These are phyloP conservation scores for Kodamaea lidongshanica DNA, from an alignment of 805 yeast genomes.

Conservation along the genomic window DNA sequence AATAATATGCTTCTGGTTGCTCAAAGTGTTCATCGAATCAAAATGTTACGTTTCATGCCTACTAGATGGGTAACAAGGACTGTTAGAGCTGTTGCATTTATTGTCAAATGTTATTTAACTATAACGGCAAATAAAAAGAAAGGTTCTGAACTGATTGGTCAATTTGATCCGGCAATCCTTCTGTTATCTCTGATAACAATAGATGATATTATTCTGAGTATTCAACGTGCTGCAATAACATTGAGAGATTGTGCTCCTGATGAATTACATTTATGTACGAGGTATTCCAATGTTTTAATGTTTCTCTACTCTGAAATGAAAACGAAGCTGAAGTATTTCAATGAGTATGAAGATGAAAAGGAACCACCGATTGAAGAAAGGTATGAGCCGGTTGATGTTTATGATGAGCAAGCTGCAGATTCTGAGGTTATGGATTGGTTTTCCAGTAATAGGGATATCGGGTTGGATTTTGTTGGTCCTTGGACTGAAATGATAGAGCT, in stretches of 20 bases:
- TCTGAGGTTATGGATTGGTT: constrained; percentile 43
- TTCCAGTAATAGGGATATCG: constrained; percentile 31
- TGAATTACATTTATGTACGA: constrained; percentile 74
- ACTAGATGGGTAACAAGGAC: constrained; percentile 87
- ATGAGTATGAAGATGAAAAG: constrained; percentile 12
- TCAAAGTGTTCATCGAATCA: constrained; percentile 58
- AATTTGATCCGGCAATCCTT: constrained; percentile 44
- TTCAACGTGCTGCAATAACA: constrained; percentile 67
- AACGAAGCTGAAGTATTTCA: constrained; percentile 29
- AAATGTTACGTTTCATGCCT: constrained; percentile 71
- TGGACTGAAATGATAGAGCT: constrained; percentile 78
- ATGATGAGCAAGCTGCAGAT: constrained; percentile 14
- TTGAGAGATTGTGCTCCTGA: constrained; percentile 83
- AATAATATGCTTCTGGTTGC: constrained; percentile 70
- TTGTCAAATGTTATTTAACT: constrained; percentile 77
- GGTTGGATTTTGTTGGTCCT: constrained; percentile 53
- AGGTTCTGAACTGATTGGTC: constrained; percentile 17
- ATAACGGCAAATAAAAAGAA: constrained; percentile 42
- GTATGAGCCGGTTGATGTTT: background rate
- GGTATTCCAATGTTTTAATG: constrained; percentile 73
- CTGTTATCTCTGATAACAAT: constrained; percentile 60
- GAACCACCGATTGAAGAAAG: background rate
- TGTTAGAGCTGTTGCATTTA: constrained; percentile 82
- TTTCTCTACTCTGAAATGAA: constrained; percentile 73
- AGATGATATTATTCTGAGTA: constrained; percentile 61